Conservation (phyloP, 2,329 filamentous ascomycete genomes). For the Ascochyta lentis region DNA sequence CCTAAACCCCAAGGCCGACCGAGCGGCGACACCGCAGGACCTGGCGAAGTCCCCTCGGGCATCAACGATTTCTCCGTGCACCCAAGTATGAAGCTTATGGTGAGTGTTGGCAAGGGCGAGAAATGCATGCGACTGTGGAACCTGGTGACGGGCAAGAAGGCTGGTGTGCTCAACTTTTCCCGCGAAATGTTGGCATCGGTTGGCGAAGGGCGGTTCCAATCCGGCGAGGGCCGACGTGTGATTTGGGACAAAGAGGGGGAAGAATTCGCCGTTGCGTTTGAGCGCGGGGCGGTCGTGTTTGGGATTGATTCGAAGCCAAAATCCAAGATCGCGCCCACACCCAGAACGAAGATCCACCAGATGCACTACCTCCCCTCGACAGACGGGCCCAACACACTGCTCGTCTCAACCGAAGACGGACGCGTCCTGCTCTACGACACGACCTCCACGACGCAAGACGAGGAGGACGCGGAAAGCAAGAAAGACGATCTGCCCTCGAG, state of each 20-base stretch:
- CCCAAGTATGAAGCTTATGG: slow-evolving; percentile 95
- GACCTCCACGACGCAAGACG: slow-evolving; percentile 54
- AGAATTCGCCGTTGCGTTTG: slow-evolving; percentile 89
- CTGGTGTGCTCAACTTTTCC: slow-evolving; percentile 86
- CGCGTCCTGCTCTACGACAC: slow-evolving; percentile 84
- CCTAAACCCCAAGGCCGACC: slow-evolving; percentile 81
- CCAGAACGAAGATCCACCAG: slow-evolving; percentile 82
- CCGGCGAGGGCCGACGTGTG: slow-evolving; percentile 82
- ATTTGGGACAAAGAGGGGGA: slow-evolving; percentile 79
- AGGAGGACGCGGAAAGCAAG: slow-evolving; percentile 34
- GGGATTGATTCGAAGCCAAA: slow-evolving; percentile 85
- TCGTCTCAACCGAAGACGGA: slow-evolving; percentile 89
- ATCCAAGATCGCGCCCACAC: slow-evolving; percentile 72
- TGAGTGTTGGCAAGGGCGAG: slow-evolving; percentile 89
- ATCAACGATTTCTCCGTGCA: slow-evolving; percentile 96
- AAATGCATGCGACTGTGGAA: slow-evolving; percentile 95
- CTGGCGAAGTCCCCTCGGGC: slow-evolving; percentile 81
- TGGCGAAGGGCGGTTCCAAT: slow-evolving; percentile 77
- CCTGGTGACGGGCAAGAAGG: slow-evolving; percentile 93
- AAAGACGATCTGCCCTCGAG: slow-evolving; percentile 64
- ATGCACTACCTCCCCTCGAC: slow-evolving; percentile 71
- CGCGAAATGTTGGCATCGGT: slow-evolving; percentile 74
- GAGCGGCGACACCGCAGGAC: slow-evolving; percentile 85
- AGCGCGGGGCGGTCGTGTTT: slow-evolving; percentile 83
- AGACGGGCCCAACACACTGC: slow-evolving; percentile 65